Conservation (phyloP, 768 basidiomycete genomes). For the Plicaturopsis crispa region DNA sequence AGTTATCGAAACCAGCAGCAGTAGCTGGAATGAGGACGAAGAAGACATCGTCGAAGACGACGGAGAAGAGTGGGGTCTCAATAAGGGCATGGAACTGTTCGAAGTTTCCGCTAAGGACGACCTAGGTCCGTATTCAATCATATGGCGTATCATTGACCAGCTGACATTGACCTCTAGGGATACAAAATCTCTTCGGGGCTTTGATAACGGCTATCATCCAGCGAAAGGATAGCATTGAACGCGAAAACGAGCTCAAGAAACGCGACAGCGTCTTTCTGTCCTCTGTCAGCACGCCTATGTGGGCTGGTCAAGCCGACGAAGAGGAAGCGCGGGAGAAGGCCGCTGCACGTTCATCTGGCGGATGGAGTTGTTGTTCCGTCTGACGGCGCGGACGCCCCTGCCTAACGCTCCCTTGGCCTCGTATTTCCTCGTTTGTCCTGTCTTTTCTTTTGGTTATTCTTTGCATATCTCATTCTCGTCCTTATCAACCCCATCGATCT, state of each 20-base stretch:
- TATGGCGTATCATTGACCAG: slow-evolving; percentile 4
- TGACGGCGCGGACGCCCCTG: slow-evolving; percentile 15
- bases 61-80: slow-evolving; percentile 63
- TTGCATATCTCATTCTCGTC: slow-evolving; percentile 8
- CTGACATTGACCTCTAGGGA: slow-evolving; percentile 40
- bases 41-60: slow-evolving; percentile 36
- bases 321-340: slow-evolving; percentile 61
- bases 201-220: slow-evolving; percentile 76
- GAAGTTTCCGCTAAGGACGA: slow-evolving; percentile 92
- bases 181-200: slow-evolving; percentile 71
- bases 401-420: slow-evolving; percentile 11
- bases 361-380: slow-evolving; percentile 66
- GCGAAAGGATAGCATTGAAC: slow-evolving; percentile 72
- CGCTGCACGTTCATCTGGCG: slow-evolving; percentile 31
- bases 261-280: slow-evolving; percentile 80
- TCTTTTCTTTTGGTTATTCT: slow-evolving; percentile 5
- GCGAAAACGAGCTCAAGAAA: slow-evolving; percentile 71
- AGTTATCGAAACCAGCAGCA: slow-evolving; percentile 52
- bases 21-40: slow-evolving; percentile 61
- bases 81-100: slow-evolving; percentile 80
- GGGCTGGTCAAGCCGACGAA: slow-evolving; percentile 75
- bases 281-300: slow-evolving; percentile 53
- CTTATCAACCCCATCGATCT: slow-evolving; percentile 11
- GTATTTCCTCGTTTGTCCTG: slow-evolving; percentile 8
- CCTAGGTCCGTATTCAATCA: slow-evolving; percentile 42